Base-by-base conservation (phyloP, 1,139 yeast genomes). In the Zygosaccharomyces sapae region DNA sequence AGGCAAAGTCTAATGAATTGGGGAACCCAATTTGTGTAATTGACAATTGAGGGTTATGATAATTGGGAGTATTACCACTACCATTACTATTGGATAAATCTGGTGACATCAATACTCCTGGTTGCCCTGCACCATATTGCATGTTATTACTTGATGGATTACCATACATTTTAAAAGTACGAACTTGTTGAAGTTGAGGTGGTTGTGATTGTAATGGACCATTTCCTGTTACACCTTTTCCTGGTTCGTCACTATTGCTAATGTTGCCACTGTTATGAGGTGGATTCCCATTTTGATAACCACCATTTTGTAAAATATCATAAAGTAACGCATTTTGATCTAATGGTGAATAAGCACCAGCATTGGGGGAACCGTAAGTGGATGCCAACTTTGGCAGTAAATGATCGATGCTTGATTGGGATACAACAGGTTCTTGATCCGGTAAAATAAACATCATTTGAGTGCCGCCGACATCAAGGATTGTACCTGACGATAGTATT, bases 391-490 rank as follows among this genome's bases (percentile, higher is more conserved):
- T 67, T 12, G 68, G 60, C 9, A 64, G 56, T 42, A 75, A 56
- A 22, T 67, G 58, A 16, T 69, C 71, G 50, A 82, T 66, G 61
- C 84, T 74, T 48, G 70, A 68, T 33, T 71, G 77, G 45, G 81
- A 75, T 13, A 85, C 72, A 27, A 69, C 69, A 1, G 97, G 96
- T n/a, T 82, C 80, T 5, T 87, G 81, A 63, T 90, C 97, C 0
- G 98, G 98, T 55, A 92, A 72, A 33, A 92, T 92, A 66, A 92
- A 92, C 95, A 92, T 92, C 98, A 92, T 92, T 69, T 92, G 98
- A 10, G 96, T 90, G 2, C 97, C 97, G 7, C 97, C 97, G 43
- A 92, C 82, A 63, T 92, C 98, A 51, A 92, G 70, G 16, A 92
- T 81, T 43, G 94, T 88, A 8, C 97, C 98, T 2, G 94, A 84